These are phyloP conservation scores for Pistacia vera DNA, from an alignment of 345 rosid species.

Conservation along the genomic window DNA sequence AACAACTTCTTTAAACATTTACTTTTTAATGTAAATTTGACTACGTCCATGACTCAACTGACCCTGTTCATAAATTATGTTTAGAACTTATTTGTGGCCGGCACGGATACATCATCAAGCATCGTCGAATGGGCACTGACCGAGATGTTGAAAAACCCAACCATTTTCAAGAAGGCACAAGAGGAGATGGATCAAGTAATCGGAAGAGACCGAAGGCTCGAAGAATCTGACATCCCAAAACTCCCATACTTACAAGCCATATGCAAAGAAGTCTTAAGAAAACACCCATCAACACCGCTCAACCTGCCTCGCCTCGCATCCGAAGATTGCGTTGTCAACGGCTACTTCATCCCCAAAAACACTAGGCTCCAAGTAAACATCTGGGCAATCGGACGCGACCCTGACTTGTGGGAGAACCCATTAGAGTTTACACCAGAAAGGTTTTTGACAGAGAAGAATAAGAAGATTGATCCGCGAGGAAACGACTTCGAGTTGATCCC, in stretches of 20 bases:
- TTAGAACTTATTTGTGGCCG: slow-evolving; percentile 62
- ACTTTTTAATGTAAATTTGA: too few relatives aligned
- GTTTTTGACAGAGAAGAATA: background rate
- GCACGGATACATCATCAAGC: slow-evolving; percentile 68
- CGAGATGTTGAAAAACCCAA: slow-evolving; percentile 48
- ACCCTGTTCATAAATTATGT: too few relatives aligned
- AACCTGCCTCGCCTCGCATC: slow-evolving; percentile 48
- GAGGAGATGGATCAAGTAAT: slow-evolving; percentile 67
- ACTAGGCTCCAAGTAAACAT: slow-evolving; percentile 49
- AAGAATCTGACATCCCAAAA: slow-evolving; percentile 52
- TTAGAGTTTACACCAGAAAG: slow-evolving; percentile 32
- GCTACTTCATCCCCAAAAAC: slow-evolving; percentile 47
- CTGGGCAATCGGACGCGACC: slow-evolving; percentile 71
- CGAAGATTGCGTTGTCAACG: slow-evolving; percentile 45
- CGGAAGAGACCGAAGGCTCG: slow-evolving; percentile 47
- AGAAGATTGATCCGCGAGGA: background rate
- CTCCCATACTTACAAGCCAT: slow-evolving; percentile 56
- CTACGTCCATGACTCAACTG: too few relatives aligned
- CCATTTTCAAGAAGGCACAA: slow-evolving; percentile 47
- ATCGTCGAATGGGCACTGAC: slow-evolving; percentile 58
- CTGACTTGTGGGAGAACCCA: slow-evolving; percentile 54
- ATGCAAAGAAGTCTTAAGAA: slow-evolving; percentile 54
- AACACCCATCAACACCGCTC: slow-evolving; percentile 60
- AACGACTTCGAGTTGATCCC: background rate
- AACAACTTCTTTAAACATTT: background rate